phyloP scores from a whole-genome alignment of 768 basidiomycete species.

The Clavulina sp. region DNA sequence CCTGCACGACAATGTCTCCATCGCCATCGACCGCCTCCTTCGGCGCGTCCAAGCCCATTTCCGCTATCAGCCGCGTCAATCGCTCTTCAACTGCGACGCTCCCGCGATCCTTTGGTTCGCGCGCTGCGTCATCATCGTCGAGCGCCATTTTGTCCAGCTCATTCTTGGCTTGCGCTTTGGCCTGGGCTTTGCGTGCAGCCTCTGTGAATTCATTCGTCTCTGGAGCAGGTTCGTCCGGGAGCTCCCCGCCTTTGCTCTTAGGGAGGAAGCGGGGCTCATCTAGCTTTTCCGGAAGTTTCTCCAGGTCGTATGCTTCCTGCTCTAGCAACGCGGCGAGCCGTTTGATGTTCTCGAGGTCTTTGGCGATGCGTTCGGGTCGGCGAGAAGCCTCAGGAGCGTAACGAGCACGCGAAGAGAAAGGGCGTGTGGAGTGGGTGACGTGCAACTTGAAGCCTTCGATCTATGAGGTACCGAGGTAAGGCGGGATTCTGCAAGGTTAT shows the following conservation, averaged over 20 bases:
- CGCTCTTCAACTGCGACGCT: conserved; percentile 66
- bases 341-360: conserved; percentile 65
- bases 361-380: conserved; percentile 59
- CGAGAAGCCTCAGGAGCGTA: conserved; percentile 70
- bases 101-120: conserved; percentile 44
- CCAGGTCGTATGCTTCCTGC: conserved; percentile 38
- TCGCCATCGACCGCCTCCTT: too few species aligned
- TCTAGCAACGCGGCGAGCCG: conserved; percentile 58
- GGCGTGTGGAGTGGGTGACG: conserved; percentile 62
- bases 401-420: conserved; percentile 61
- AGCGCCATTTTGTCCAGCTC: conserved; percentile 26
- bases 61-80: conserved; percentile 56
- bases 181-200: too few species aligned
- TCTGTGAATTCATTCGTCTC: conserved; percentile 22
- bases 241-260: conserved; percentile 13
- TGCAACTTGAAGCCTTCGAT: conserved; percentile 92
- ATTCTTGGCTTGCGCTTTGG: background rate
- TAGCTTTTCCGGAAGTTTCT: background rate
- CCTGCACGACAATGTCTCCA: conserved; percentile 44
- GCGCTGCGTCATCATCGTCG: conserved; percentile 14
- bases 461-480: conserved; percentile 23
- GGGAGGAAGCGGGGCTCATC: conserved; percentile 23
- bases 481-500: background rate
- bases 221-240: conserved; percentile 14
- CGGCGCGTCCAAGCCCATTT: too few species aligned